These are phyloP conservation scores for Scheffersomyces parashehatae DNA, from an alignment of 1,139 yeast genomes.

Conservation along the genomic window DNA sequence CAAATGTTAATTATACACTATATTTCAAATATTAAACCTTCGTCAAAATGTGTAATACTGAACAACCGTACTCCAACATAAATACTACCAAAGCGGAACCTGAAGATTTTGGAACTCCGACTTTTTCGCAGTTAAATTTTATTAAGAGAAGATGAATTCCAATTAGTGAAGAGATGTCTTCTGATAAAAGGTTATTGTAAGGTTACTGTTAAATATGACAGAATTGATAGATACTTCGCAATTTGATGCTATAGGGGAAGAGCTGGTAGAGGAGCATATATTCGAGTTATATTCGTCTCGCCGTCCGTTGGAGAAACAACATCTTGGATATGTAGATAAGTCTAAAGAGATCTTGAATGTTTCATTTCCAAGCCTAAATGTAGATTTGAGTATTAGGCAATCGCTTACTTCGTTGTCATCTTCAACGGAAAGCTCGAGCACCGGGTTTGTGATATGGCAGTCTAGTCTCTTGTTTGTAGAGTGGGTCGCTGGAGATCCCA, in stretches of 20 bases:
- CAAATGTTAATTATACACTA: background rate
- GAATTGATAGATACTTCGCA: constrained; percentile 5
- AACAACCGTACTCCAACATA: no score
- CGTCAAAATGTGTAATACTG: no score
- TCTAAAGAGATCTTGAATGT: constrained; percentile 29
- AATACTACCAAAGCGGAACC: no score
- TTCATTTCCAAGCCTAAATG: constrained; percentile 27
- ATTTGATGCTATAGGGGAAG: constrained; percentile 21
- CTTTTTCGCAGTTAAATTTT: no score
- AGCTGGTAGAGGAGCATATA: constrained; percentile 46
- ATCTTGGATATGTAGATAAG: constrained; percentile 53
- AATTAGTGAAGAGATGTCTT: no score
- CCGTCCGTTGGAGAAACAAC: constrained; percentile 30
- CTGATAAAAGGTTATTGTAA: background rate
- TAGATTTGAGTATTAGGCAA: constrained; percentile 39
- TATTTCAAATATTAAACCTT: no score
- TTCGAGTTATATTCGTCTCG: constrained; percentile 46
- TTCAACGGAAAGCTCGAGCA: constrained; percentile 46
- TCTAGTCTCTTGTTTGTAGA: constrained; percentile 51
- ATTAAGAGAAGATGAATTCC: no score
- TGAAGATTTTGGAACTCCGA: no score
- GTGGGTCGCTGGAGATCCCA: constrained; percentile 43
- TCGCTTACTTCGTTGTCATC: constrained; percentile 45
- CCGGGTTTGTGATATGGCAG: constrained; percentile 72
- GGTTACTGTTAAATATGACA: background rate